These are phyloP conservation scores for Xerocomellus intermedius DNA, from an alignment of 768 basidiomycete genomes.

Conservation along the genomic window DNA sequence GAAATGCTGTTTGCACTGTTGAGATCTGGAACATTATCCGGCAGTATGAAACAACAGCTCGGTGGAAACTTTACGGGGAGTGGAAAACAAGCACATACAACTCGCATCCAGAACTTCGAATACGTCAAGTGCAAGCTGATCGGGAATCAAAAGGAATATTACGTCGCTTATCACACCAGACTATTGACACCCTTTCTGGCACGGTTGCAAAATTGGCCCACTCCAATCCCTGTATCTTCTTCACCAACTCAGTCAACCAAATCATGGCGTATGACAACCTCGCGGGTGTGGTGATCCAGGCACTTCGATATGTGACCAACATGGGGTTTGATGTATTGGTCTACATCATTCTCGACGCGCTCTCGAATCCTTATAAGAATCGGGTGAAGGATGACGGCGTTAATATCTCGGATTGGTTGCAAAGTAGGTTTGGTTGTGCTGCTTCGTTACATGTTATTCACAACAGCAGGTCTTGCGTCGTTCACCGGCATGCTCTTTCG, in stretches of 20 bases:
- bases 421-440: conserved; percentile 59
- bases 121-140: conserved; percentile 81
- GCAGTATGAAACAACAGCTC: conserved; percentile 70
- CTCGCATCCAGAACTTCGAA: conserved; percentile 74
- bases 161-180: conserved; percentile 81
- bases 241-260: conserved; percentile 85
- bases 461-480: conserved; percentile 72
- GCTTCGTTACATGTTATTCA: conserved; percentile 18
- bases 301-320: conserved; percentile 82
- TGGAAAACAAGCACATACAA: conserved; percentile 79
- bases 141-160: conserved; percentile 87
- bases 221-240: conserved; percentile 91
- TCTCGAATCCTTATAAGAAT: conserved; percentile 78
- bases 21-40: conserved; percentile 92
- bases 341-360: conserved; percentile 81
- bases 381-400: conserved; percentile 91
- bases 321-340: conserved; percentile 95
- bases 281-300: conserved; percentile 85
- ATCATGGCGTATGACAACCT: conserved; percentile 97
- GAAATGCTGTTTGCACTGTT: conserved; percentile 84
- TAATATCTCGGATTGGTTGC: conserved; percentile 87
- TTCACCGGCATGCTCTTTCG: conserved; percentile 93
- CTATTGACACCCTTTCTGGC: conserved; percentile 80
- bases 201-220: conserved; percentile 91
- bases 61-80: conserved; percentile 94